Evolutionary conservation across 768 basidiomycete genomes (phyloP).

Genomic region (Tylopilus plumbeoviolaceoides): DNA sequence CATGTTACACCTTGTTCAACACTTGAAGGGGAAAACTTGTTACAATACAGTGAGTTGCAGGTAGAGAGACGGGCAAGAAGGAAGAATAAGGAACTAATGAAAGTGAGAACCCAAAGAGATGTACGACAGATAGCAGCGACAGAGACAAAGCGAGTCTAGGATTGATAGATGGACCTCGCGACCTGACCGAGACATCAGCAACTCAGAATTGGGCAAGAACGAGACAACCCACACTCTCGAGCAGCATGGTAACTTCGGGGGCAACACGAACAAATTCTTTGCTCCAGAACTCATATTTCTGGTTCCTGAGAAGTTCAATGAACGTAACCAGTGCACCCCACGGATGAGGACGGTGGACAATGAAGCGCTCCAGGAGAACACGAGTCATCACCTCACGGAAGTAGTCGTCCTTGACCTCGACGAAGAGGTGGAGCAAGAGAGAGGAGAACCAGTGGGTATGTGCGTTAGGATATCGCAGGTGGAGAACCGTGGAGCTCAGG

Average conservation of each 20-base stretch:
- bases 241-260: slow-evolving; percentile 80
- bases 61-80: slow-evolving; percentile 27
- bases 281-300: slow-evolving; percentile 88
- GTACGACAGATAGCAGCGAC: slow-evolving; percentile 76
- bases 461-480: slow-evolving; percentile 95
- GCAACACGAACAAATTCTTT: slow-evolving; percentile 81
- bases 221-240: slow-evolving; percentile 65
- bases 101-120: slow-evolving; percentile 55
- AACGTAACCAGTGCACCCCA: slow-evolving; percentile 95
- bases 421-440: slow-evolving; percentile 83
- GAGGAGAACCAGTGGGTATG: slow-evolving; percentile 99
- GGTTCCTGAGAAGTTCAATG: slow-evolving; percentile 88
- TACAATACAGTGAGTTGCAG: slow-evolving; percentile 81
- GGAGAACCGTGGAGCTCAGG: slow-evolving; percentile 87
- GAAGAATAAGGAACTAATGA: slow-evolving; percentile 2
- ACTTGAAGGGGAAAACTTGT: slow-evolving; percentile 52
- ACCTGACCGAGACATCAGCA: slow-evolving; percentile 43
- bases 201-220: neutral
- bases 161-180: slow-evolving; percentile 71
- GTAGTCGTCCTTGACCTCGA: slow-evolving; percentile 69
- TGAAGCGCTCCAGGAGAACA: slow-evolving; percentile 88
- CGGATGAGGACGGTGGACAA: slow-evolving; percentile 93
- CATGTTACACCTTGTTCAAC: slow-evolving; percentile 52
- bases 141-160: slow-evolving; percentile 60
- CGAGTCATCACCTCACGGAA: slow-evolving; percentile 83